Base-by-base conservation (phyloP, 2,329 filamentous ascomycete genomes). In the Calycina marina region DNA sequence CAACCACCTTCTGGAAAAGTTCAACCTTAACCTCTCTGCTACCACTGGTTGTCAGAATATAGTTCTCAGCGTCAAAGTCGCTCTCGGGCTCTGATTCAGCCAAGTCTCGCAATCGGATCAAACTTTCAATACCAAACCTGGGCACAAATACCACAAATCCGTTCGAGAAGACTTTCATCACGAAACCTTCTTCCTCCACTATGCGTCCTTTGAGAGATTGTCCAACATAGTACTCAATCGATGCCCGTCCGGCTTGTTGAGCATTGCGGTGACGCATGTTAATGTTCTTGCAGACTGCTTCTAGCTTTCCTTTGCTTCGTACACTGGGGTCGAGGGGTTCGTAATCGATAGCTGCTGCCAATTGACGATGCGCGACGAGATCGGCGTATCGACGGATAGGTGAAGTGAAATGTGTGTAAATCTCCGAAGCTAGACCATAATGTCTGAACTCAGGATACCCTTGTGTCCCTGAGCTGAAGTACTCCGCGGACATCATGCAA, bases 401-500 rank as follows among this genome's bases (percentile, higher is more conserved):
- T 3, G 82, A 92, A 0, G 90, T 98, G 59, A 98, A 98, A 57
- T 98, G 90, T 2, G 90, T 98, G 62, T 98, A 98, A 54, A 98
- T 98, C 50, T 92, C 82, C 3, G 80, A 85, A 0, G 92, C 92
- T 20, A 98, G 75, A 45, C 90, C 90, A 57, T 98, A 98, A 60
- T 98, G 92, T 32, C 84, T 74, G 67, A 93, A 98, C 54, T 96
- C 90, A 1, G 84, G 79, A 54, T 90, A 88, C 0, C 86, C 74
- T 54, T 94, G 85, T 5, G 85, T 86, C 38, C 90, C 90, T 0
- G 88, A 82, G 59, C 82, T 90, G 59, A 98, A 98, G 60, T 98
- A 98, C 59, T 98, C 90, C 40, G 90, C 90, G 33, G 84, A 90
- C 67, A 93, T 93, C 90, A 98, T 98, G 69, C 90, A 98, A 14